phyloP scores from a whole-genome alignment of 768 basidiomycete species.

The Leucocoprinus sp. region DNA sequence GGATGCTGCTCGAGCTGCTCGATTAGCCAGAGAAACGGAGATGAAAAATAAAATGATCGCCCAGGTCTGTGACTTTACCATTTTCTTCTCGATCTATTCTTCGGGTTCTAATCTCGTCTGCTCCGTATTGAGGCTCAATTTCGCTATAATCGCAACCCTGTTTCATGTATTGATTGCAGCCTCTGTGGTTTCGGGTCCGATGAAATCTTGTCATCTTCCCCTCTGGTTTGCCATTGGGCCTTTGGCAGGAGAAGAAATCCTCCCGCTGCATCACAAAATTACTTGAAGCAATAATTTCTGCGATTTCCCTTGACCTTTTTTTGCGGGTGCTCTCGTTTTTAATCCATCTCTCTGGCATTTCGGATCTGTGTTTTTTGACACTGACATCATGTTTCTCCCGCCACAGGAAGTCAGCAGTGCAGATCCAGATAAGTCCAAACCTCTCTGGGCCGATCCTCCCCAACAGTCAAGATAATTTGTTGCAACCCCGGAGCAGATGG shows the following conservation, averaged over 20 bases:
- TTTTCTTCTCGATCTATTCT: background rate
- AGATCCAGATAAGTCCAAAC: conserved; percentile 31
- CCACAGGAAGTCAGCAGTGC: conserved; percentile 20
- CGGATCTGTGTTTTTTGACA: conserved; percentile 10
- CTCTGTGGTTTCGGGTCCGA: too few relatives aligned
- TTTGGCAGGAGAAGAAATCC: background rate
- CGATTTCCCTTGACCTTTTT: background rate
- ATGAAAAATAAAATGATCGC: conserved; percentile 42
- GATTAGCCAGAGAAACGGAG: conserved; percentile 46
- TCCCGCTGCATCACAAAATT: conserved; percentile 1
- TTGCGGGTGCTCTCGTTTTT: background rate
- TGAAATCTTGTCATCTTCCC: too few relatives aligned
- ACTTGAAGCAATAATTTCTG: background rate
- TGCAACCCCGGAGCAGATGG: background rate
- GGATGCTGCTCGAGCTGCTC: conserved; percentile 46
- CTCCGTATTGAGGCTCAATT: conserved; percentile 5
- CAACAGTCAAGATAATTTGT: conserved; percentile 4
- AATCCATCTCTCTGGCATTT: conserved; percentile 2
- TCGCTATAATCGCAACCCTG: background rate
- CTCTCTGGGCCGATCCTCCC: conserved; percentile 31
- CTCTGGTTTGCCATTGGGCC: background rate
- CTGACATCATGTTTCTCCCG: conserved; percentile 3
- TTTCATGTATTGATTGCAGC: too few relatives aligned
- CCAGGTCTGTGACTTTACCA: conserved; percentile 34
- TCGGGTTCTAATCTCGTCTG: background rate